Base-by-base conservation (phyloP, 2,329 filamentous ascomycete genomes). In the Ploettnerulaceae sp. region DNA sequence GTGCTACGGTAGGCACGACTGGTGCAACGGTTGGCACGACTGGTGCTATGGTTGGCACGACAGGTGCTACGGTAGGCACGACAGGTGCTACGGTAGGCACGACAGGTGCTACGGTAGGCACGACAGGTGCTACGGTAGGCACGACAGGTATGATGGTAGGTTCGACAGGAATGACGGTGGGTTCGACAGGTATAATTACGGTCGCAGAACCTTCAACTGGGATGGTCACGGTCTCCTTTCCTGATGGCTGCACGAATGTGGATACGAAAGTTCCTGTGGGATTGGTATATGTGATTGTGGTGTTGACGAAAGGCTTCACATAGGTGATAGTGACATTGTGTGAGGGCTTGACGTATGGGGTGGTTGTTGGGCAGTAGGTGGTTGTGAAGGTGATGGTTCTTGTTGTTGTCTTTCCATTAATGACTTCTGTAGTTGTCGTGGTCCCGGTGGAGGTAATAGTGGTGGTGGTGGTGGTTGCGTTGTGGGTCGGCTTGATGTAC, bases 391-490 rank as follows among this genome's bases (percentile, higher is more conserved):
- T 49, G 3, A 26, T 26, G 2, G 51, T 51, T n/a, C 37, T 37
- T 5, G 51, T 51, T 15, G 43, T 33, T 7, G 55, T 57, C 5
- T 46, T 45, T 12, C 49, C 47, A 12, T 47, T 46, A 14, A 51
- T 49, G n/a, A 55, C 45, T 17, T 37, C 45, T 33, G 46, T 33
- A 12, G 49, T 48, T 4, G 60, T 57, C 34, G 26, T 46, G 3
- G 51, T 60, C 3, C 46, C 50, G 4, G 51, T 60, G 3, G 46
- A 47, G n/a, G 54, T 52, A n/a, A 48, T 49, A 1, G 52, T 57
- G 20, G 51, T 53, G 14, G 54, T 54, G 5, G 37, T 21, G n/a
- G 49, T 47, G n/a, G 42, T 45, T 31, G 41, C 36, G 9, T 45
- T 36, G 6, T 52, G 46, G 36, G 31, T 34, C 11, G 46, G 44